Base-by-base conservation (phyloP, 1,284 basidiomycete species). In the Rhodotorula sp. region DNA sequence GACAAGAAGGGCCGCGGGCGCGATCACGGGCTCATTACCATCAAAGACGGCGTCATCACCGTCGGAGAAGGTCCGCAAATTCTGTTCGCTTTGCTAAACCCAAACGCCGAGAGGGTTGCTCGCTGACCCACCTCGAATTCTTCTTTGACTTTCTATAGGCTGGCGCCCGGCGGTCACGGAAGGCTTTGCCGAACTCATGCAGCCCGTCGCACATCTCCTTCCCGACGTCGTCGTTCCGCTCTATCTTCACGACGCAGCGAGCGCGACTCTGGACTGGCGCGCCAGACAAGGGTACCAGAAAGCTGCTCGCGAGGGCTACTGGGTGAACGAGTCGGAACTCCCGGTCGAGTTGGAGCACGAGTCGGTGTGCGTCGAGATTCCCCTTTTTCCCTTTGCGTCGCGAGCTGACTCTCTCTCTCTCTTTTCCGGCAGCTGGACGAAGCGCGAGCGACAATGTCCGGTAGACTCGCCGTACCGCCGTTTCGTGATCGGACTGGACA, bases 211-310 rank as follows among this genome's bases (percentile, higher is more conserved):
- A 0, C 34, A 67, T 8, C 58, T 71, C 34, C 59, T 69, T 3
- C 65, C 64, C 43, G 69, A 74, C 54, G 47, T 71, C 29, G 56
- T 68, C 61, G 39, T 76, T 58, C 68, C 72, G 15, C 62, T 76
- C n/a, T 60, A 43, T 21, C 58, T 48, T 15, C 56, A 46, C 54
- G 49, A 56, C 10, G 49, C 46, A 20, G 14, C n/a, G n/a, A n/a
- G 39, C 43, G 20, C 29, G 0, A 18, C 31, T 10, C 5, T 51
- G 14, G 14, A 15, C 26, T 60, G 46, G 21, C 8, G 6, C 0
- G 51, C 34, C 10, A 56, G 54, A 52, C 3, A 51, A 14, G 31
- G 54, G 29, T 66, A 70, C 26, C 65, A 68, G 31, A 62, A 71
- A 31, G 65, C 64, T 1, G 68, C 68, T 7, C 68, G 64, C 61